Base-by-base conservation (phyloP, 306 rosid genomes). In the Clitoria ternatea region DNA sequence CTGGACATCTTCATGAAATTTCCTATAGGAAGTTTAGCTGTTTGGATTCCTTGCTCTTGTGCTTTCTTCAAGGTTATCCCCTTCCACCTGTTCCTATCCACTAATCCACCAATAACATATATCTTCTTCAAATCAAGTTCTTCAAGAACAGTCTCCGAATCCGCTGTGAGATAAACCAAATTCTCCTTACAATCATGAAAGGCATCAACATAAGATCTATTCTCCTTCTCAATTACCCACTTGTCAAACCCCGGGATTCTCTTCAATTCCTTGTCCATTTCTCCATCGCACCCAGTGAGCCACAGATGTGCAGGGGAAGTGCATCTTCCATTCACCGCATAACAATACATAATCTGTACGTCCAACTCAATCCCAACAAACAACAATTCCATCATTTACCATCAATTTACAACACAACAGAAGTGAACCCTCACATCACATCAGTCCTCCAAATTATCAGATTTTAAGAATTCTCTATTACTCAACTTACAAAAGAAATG, bases 31-130 rank as follows among this genome's bases (percentile, higher is more conserved):
- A 94, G 97, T 57, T 87, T 94, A 22, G 96, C 99, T 0, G 91
- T 94, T 66, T 86, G 99, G 61, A 94, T 91, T 49, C 90, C 96
- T 82, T 94, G 96, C 72, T 89, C 96, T 57, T 83, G 65, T 3
- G 99, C 97, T 77, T 94, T 94, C 83, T 87, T 82, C 92, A 87
- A 74, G 35, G 97, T 90, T 48, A 94, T 83, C 40, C 97, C 99
- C 79, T 91, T 94, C 92, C 96, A 89, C 54, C 97, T 61, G 59
- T 94, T 94, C 44, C 98, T 87, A 79, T 94, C 98, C 48, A 94
- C 97, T 62, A 90, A 82, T 11, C 98, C 98, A 43, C 97, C 98
- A 70, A 94, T 73, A 36, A 94, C 81, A 65, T 94, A 94, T 32
- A 86, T 70, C 74, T 85, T 94, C 54, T 74, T 87, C 6, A 60